These are phyloP conservation scores for Pseudogymnoascus sp. DNA, from an alignment of 2,329 filamentous ascomycete species.

Conservation along the genomic window DNA sequence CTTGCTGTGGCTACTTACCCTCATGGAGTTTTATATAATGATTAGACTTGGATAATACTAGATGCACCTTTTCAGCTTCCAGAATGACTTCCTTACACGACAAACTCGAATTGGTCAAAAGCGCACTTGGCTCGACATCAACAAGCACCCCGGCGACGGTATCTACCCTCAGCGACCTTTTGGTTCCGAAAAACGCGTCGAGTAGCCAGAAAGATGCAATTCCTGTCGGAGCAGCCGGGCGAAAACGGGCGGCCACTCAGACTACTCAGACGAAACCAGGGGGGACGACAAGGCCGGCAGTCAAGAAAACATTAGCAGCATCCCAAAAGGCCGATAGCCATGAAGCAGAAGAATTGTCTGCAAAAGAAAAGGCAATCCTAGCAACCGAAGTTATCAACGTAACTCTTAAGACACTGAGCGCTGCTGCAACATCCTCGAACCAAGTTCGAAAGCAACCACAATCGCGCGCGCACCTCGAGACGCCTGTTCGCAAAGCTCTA, in stretches of 20 bases:
- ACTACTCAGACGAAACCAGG: slow-evolving; percentile 11
- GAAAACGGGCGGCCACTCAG: background rate
- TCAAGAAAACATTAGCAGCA: slow-evolving; percentile 24
- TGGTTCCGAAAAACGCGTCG: slow-evolving; percentile 29
- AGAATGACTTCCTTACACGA: slow-evolving; percentile 33
- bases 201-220: slow-evolving; percentile 11
- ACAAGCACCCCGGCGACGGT: slow-evolving; percentile 41
- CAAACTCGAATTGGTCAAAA: slow-evolving; percentile 39
- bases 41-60: slow-evolving; percentile 23
- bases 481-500: slow-evolving; percentile 33
- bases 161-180: slow-evolving; percentile 36
- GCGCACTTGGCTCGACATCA: slow-evolving; percentile 36
- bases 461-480: slow-evolving; percentile 31
- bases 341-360: slow-evolving; percentile 34
- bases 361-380: slow-evolving; percentile 55
- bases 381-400: slow-evolving; percentile 67
- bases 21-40: slow-evolving; percentile 24
- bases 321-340: background rate
- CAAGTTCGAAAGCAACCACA: slow-evolving; percentile 18
- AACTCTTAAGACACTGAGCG: slow-evolving; percentile 59
- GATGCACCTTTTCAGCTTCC: slow-evolving; percentile 17
- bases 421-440: slow-evolving; percentile 47
- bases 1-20: slow-evolving; percentile 7
- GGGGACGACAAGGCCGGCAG: slow-evolving; percentile 24
- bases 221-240: background rate